A percentile compares a stretch with the other conserved stretches of the same genome.
Evolutionary conservation across 306 rosid species (phyloP).

Genomic region (Betula pendula): DNA sequence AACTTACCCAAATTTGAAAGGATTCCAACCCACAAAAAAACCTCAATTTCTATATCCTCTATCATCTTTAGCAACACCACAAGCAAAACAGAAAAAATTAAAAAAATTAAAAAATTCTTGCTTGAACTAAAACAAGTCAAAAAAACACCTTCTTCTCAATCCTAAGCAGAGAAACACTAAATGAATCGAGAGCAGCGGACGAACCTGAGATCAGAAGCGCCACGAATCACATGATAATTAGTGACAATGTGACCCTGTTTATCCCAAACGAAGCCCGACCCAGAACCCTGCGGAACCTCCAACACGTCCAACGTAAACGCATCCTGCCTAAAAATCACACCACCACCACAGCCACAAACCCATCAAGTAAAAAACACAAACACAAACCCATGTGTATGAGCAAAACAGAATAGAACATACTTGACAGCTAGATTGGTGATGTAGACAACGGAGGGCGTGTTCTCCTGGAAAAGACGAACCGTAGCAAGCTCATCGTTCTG

Average conservation of each 20-base stretch:
- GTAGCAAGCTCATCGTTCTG: slow-evolving; percentile 97
- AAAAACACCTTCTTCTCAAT: neutral
- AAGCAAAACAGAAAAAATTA: neutral
- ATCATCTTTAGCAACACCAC: neutral
- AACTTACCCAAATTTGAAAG: neutral
- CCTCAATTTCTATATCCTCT: neutral
- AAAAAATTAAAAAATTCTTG: too few relatives aligned
- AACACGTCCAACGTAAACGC: slow-evolving; percentile 89
- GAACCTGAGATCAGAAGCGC: slow-evolving; percentile 98
- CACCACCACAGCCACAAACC: slow-evolving; percentile 6
- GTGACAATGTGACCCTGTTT: slow-evolving; percentile 80
- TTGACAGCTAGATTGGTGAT: slow-evolving; percentile 88
- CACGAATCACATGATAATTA: slow-evolving; percentile 94
- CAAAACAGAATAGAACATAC: slow-evolving; percentile 27
- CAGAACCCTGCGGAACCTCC: slow-evolving; percentile 98
- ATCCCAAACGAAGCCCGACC: slow-evolving; percentile 98
- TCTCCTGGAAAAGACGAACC: slow-evolving; percentile 86
- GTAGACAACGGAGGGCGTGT: slow-evolving; percentile 90
- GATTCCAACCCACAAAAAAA: neutral
- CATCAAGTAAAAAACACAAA: slow-evolving; percentile 8
- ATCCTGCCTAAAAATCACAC: slow-evolving; percentile 74
- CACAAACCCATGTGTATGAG: neutral
- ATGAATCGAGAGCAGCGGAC: slow-evolving; percentile 15
- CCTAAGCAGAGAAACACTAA: slow-evolving; percentile 1
- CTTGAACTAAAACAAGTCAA: neutral